Percentiles rank a stretch among this genome's conserved stretches.
Conservation (phyloP, 2,329 filamentous ascomycete species). For the Xylariales sp. region DNA sequence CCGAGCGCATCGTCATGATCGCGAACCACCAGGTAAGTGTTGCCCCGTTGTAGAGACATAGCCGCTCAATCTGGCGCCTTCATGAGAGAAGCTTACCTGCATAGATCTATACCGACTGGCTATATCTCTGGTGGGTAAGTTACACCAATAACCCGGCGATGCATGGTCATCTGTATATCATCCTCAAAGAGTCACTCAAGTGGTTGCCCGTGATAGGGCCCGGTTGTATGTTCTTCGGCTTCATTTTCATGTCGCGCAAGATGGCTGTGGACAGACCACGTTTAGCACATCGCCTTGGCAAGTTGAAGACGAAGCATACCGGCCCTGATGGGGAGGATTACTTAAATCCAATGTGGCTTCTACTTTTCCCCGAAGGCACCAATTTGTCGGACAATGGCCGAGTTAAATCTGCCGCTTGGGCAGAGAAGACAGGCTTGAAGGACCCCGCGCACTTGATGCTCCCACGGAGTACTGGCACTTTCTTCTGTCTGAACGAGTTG, state of each 20-base stretch:
- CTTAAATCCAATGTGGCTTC: constrained; percentile 80
- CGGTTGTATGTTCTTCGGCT: constrained; percentile 81
- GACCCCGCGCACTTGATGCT: constrained; percentile 72
- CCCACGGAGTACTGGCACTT: constrained; percentile 75
- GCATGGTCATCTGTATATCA: constrained; percentile 86
- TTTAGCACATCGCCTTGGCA: constrained; percentile 68
- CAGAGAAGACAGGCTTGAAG: constrained; percentile 66
- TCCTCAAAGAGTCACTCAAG: constrained; percentile 82
- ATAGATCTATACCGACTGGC: constrained; percentile 80
- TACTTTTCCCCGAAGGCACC: constrained; percentile 84
- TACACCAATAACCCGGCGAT: constrained; percentile 71
- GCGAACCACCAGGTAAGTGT: constrained; percentile 73
- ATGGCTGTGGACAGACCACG: constrained; percentile 75
- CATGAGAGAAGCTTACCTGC: not conserved
- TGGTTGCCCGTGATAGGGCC: constrained; percentile 74
- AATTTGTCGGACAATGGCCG: constrained; percentile 70
- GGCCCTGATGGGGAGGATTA: constrained; percentile 49
- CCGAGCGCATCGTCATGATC: constrained; percentile 75
- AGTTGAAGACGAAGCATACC: constrained; percentile 56
- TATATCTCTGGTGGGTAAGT: constrained; percentile 92
- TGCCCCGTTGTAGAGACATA: not conserved
- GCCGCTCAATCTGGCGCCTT: not conserved
- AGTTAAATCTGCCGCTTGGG: constrained; percentile 68
- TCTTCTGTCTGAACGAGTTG: constrained; percentile 74
- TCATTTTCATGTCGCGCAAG: constrained; percentile 88